Base-by-base conservation (phyloP, 768 basidiomycete species). In the Collybia sordida region DNA sequence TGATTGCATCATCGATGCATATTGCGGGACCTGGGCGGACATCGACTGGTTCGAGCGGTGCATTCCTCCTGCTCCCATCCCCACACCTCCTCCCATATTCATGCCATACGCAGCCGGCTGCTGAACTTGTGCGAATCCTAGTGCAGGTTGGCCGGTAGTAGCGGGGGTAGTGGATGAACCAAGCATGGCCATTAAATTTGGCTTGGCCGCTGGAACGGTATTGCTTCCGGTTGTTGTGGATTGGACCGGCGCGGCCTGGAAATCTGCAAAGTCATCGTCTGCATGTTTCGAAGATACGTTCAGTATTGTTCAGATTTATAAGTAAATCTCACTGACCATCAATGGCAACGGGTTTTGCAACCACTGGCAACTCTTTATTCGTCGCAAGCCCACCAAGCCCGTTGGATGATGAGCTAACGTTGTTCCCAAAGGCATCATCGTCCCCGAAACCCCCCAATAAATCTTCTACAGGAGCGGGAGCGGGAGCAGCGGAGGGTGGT, bases 191-290 rank as follows among this genome's bases (percentile, higher is more conserved):
- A 81, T 75, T 51, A 85, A 62, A 55, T 76, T 74, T 21, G 73
- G 63, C 50, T 71, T 59, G 39, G 66, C 62, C 7, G 65, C 54
- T 19, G 69, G 55, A 41, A 63, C 59, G n/a, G 72, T 60, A 19
- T 47, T 47, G 24, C 21, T 17, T 27, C 79, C 75, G n/a, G 78
- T 74, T 17, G 75, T 51, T 28, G 56, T 55, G 41, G 69, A 56
- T 19, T 73, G 72, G 4, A 72, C 65, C 15, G 87, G 88, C 2
- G 86, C 88, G 17, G 81, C 83, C 65, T 90, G 86, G 73, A 93
- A 93, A 64, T 93, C 91, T 44, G 81, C 84, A 57, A 93, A 93
- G 43, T 93, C 91, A 55, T 93, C 91, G 59, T 90, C 89, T 79
- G 50, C 6, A 6, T 27, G 9, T 27, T 31, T n/a, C 9, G 11